Conservation (phyloP, 371 early-diverging fungal genomes). For the Zychaea mexicana region DNA sequence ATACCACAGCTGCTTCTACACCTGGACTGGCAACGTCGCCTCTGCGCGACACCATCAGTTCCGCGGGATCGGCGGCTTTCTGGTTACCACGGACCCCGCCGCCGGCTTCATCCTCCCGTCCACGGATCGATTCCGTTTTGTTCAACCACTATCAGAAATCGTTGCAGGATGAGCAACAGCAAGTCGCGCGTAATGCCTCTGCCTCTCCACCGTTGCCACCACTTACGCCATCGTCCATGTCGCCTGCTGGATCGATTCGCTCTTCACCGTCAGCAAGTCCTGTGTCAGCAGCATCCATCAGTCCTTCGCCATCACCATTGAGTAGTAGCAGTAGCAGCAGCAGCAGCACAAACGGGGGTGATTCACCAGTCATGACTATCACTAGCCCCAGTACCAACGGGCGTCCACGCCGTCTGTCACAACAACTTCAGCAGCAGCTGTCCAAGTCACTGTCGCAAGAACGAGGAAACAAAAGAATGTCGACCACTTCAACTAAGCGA, state of each 20-base stretch:
- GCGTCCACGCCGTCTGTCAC: background rate
- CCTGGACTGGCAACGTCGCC: conserved; percentile 12
- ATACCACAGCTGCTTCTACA: background rate
- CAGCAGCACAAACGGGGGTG: background rate
- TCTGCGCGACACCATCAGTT: conserved; percentile 12
- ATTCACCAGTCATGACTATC: no score
- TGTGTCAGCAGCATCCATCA: background rate
- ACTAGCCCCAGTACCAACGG: no score
- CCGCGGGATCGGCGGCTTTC: conserved; percentile 8
- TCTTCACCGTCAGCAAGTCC: conserved; percentile 9
- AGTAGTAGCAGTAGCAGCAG: background rate
- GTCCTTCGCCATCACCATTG: conserved; percentile 14
- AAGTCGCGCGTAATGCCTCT: conserved; percentile 2
- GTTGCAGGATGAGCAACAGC: conserved; percentile 2
- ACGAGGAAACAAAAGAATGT: background rate
- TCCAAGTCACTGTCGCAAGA: no score
- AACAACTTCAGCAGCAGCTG: background rate
- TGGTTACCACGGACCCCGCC: conserved; percentile 6
- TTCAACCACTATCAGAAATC: conserved; percentile 21
- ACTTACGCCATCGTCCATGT: background rate
- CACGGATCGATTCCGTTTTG: conserved; percentile 14
- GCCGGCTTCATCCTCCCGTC: background rate
- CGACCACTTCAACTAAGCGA: background rate
- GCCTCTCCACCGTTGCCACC: conserved; percentile 19
- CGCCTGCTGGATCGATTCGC: conserved; percentile 13